phyloP scores from a whole-genome alignment of 2,329 filamentous ascomycete species.

The Xenosphaeropsis pyriputrescens region DNA sequence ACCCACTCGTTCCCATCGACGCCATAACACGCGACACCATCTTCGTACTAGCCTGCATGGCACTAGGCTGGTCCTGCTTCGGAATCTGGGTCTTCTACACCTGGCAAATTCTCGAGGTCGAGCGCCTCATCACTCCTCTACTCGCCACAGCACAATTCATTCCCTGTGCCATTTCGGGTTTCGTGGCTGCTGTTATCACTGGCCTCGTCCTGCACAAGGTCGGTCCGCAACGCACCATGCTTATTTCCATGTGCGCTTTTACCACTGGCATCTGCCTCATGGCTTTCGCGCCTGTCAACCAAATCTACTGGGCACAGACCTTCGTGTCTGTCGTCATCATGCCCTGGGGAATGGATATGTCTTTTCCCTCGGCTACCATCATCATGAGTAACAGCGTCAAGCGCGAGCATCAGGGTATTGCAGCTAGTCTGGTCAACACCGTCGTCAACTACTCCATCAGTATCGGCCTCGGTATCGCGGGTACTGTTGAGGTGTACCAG shows the following conservation, averaged over 20 bases:
- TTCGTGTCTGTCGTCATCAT: conserved; percentile 44
- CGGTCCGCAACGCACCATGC: conserved; percentile 16
- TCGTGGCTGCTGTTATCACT: conserved; percentile 13
- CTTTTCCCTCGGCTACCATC: conserved; percentile 34
- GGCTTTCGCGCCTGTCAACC: conserved; percentile 8
- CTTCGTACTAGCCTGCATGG: conserved; percentile 5
- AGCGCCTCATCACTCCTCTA: conserved; percentile 13
- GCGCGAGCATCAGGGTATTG: conserved; percentile 32
- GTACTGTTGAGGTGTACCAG: conserved; percentile 20
- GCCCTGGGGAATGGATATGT: conserved; percentile 41
- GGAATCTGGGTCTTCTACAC: conserved; percentile 6
- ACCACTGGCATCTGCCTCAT: conserved; percentile 6
- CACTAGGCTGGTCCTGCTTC: conserved; percentile 4
- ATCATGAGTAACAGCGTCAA: conserved; percentile 35
- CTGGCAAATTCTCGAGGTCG: conserved; percentile 4
- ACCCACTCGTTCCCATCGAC: conserved; percentile 18
- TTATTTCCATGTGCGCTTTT: conserved; percentile 18
- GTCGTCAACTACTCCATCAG: conserved; percentile 26
- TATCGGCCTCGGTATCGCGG: conserved; percentile 27
- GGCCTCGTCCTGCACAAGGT: conserved; percentile 14
- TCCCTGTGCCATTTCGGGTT: conserved; percentile 10
- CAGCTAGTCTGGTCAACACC: conserved; percentile 31
- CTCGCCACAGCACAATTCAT: conserved; percentile 12
- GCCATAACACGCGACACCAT: conserved; percentile 11
- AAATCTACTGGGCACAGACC: conserved; percentile 46